Evolutionary conservation across 768 basidiomycete genomes (phyloP), one percentile per base, ranked within the genome.

Genomic region (Lyophyllum atratum): DNA sequence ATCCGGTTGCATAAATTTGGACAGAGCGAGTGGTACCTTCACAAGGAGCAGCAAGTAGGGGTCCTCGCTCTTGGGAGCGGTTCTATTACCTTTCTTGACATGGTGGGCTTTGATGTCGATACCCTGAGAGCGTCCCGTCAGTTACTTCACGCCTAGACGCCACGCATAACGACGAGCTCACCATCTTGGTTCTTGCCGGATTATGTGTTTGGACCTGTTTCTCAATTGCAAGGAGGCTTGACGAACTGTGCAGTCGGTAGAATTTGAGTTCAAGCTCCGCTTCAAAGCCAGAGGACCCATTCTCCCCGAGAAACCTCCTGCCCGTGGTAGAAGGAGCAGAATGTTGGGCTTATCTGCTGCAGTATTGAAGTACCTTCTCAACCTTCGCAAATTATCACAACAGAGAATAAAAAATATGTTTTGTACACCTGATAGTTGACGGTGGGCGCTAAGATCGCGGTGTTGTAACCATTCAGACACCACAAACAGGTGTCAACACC

Each of bases 11-110:
- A 14, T 28, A 34, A 48, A 19, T 17, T 46, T n/a, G 6, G 39
- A 17, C 12, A 25, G 14, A 24, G 12, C 4, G 52, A 43, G 40
- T 68, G 76, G 59, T 70, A 95, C 95, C 87, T 98, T 98, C 78
- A 98, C 97, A 61, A 99, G 88, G 69, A 98, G 85, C 68, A 97
- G 87, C 68, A 99, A 86, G 81, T 99, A 98, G 17, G 96, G 96
- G 78, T 99, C 97, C 90, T 98, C 93, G 75, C 93, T 96, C 83
- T 92, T 93, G 74, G 97, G 97, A 61, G 93, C 93, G 66, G 91
- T 90, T 63, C 97, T 88, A 71, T 85, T 80, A 66, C 95, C 87
- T 85, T 97, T 98, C 89, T 92, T 96, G 87, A 97, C 95, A 87
- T 99, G 96, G 84, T 98, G 96, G 76, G 82, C 80, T 75, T 83